Conservation (phyloP, 331 rosid genomes). For the Rhamnella rubrinervis region DNA sequence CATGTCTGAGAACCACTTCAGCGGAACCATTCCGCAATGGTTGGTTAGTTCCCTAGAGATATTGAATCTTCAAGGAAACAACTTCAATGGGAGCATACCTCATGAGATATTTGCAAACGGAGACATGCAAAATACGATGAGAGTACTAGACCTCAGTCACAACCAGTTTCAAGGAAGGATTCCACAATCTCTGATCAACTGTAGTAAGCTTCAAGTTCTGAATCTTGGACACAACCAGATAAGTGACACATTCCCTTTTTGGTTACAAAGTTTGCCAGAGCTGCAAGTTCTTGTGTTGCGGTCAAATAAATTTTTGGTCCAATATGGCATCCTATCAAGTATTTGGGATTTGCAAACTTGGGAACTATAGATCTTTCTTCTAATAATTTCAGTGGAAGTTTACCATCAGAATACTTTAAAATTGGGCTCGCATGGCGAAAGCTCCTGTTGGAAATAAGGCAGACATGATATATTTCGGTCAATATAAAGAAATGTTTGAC, state of each 20-base stretch:
- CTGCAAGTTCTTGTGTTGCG: not conserved
- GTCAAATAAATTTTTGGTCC: not conserved
- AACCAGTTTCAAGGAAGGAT: not conserved
- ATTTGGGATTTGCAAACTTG: not conserved
- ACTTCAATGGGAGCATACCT: too few species aligned
- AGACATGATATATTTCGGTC: not conserved
- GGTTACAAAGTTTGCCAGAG: not conserved
- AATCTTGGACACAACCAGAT: not conserved
- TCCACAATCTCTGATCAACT: not conserved
- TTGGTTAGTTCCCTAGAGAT: not conserved
- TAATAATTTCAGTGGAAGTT: not conserved
- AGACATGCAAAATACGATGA: too few species aligned
- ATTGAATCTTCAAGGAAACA: too few species aligned
- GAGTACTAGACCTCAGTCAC: not conserved
- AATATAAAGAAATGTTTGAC: not conserved
- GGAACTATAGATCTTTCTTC: not conserved
- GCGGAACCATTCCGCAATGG: slow-evolving; percentile 1
- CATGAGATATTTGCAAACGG: too few species aligned
- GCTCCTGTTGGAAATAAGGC: not conserved
- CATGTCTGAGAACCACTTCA: slow-evolving; percentile 9
- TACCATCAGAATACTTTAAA: not conserved
- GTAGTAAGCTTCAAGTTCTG: not conserved
- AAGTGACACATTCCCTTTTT: not conserved
- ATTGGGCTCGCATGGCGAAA: not conserved
- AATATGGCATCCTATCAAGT: not conserved